These are phyloP conservation scores for Rhododendron mucronatum DNA, from an alignment of 148 eudicot species.

Conservation along the genomic window DNA sequence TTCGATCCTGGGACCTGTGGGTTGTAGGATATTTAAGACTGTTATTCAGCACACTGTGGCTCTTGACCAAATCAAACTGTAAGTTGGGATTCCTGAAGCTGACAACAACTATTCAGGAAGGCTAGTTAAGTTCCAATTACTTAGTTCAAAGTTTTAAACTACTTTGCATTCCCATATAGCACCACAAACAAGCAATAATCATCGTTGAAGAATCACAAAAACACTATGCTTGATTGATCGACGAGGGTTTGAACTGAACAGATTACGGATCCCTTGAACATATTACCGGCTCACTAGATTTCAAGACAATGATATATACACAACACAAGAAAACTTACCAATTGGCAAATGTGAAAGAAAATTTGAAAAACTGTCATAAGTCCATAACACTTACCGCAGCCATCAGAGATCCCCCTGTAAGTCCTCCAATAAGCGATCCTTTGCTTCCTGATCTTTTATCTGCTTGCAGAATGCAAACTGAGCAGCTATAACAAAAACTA, in stretches of 20 bases:
- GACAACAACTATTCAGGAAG: neutral
- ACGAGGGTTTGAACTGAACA: neutral
- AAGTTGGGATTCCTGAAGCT: neutral
- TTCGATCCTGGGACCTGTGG: too few relatives aligned
- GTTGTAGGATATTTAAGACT: neutral
- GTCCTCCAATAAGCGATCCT: neutral
- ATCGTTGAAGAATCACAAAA: neutral
- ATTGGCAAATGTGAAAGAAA: neutral
- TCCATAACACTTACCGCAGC: neutral
- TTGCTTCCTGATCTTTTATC: neutral
- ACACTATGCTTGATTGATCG: neutral
- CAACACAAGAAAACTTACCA: neutral
- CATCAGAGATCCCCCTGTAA: slow-evolving; percentile 3
- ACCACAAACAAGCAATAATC: neutral
- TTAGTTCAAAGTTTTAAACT: neutral
- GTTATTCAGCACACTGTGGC: neutral
- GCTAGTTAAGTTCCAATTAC: neutral
- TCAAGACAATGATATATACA: neutral
- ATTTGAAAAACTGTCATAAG: neutral
- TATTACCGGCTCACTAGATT: neutral
- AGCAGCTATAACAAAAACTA: neutral
- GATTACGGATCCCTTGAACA: neutral
- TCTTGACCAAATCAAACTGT: neutral
- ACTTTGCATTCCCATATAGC: neutral
- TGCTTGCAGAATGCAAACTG: neutral